Base-by-base conservation (phyloP, 78 protist species). In the Creolimax fragrantissima region DNA sequence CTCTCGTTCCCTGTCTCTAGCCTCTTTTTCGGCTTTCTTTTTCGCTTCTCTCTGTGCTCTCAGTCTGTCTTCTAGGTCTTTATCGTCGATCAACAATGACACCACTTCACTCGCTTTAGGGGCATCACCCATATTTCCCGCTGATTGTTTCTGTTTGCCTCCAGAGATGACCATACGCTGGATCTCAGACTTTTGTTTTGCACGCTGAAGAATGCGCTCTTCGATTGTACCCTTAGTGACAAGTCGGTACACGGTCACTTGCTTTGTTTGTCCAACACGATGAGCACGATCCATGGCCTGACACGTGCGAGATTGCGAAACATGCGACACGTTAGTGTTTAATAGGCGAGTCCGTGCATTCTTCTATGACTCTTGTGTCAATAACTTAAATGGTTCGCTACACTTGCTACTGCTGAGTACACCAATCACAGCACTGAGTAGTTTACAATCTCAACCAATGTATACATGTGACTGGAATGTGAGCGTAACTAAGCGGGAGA, bases 271-370 rank as follows among this genome's bases (percentile, higher is more conserved):
- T 41, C 99, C 99, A 5, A 98, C 89, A 6, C 99, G 93, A 90
- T 99, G 99, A 5, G 95, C 95, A 4, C 99, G 95, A 89, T 97
- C 99, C 96, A 96, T 95, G 4, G 99, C 99, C 93, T 97, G 98
- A 41, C 42, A 88, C n/a, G n/a, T n/a, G n/a, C n/a, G n/a, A n/a
- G n/a, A n/a, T n/a, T n/a, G 24, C 88, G 44, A 11, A 11, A 85
- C 35, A 90, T 24, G 7, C 4, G 11, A 66, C 32, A 32, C 32
- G 32, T 66, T 66, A 66, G 32, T 66, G 32, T 66, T n/a, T n/a
- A n/a, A n/a, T n/a, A n/a, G n/a, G n/a, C n/a, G n/a, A n/a, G n/a
- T n/a, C n/a, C n/a, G n/a, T n/a, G n/a, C n/a, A n/a, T n/a, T n/a
- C n/a, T n/a, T n/a, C n/a, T n/a, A n/a, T n/a, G n/a, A n/a, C n/a